Evolutionary conservation across 495 filamentous ascomycete genomes (phyloP), one percentile per base, ranked within the genome.

Genomic region (Penicillium nucicola): DNA sequence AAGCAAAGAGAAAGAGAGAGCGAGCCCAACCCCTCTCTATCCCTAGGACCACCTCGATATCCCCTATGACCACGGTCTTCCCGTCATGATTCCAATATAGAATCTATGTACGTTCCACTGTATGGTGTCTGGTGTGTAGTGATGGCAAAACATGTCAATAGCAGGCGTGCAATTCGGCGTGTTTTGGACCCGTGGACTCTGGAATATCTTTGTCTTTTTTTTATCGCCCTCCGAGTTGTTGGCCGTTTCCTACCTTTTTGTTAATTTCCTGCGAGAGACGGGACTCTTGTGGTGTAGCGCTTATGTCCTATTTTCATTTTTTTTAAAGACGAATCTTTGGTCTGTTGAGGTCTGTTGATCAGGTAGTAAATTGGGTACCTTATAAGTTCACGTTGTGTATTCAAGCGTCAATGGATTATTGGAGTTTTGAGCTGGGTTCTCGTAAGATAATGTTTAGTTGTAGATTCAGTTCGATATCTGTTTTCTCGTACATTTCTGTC

Each of bases 91-190:
- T 42, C 39, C 41, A 33, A 19, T 18, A 36, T 41, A 42, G 18
- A 34, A 30, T 10, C 37, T 48, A 22, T 20, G 10, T 43, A 7
- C 33, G 22, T 44, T n/a, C 32, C 23, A 32, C 30, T 55, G 58
- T 55, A 56, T 52, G 59, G 58, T 55, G 55, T 52, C 57, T n/a
- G n/a, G n/a, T n/a, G 62, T 54, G 58, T 61, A 52, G 52, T 60
- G 57, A 56, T 57, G 60, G 59, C 51, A 33, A 28, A 57, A 52
- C 44, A 58, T 66, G 58, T 68, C 62, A 53, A 71, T 70, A 72
- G 67, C 69, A 40, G 57, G 55, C 57, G 57, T 57, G 59, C 48
- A 54, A 57, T 50, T 54, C 45, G 40, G 36, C 45, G 23, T 37
- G 50, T 37, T 31, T 42, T 46, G 28, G 39, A 48, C 37, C 40